A percentile compares a stretch with the other conserved stretches of the same genome.
Conservation (phyloP, 495 filamentous ascomycete genomes). For the Parathielavia appendiculata region DNA sequence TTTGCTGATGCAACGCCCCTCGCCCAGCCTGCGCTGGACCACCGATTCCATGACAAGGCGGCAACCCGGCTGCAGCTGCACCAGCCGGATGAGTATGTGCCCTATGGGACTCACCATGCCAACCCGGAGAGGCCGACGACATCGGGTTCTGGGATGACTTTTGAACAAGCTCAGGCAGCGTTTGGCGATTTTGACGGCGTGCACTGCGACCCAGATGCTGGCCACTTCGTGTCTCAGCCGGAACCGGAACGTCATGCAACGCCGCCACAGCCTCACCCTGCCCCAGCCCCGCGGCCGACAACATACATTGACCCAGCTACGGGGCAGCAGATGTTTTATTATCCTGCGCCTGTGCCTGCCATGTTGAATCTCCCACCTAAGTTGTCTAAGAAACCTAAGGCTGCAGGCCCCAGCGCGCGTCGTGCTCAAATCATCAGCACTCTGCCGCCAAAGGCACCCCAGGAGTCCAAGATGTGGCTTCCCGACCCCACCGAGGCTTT, state of each 20-base stretch:
- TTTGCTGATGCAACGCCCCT: slow-evolving; percentile 22
- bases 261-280: slow-evolving; percentile 24
- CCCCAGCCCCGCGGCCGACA: slow-evolving; percentile 40
- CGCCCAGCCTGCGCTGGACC: slow-evolving; percentile 17
- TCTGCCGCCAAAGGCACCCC: slow-evolving; percentile 32
- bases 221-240: slow-evolving; percentile 27
- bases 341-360: slow-evolving; percentile 88
- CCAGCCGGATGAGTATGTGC: slow-evolving; percentile 24
- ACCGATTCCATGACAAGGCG: slow-evolving; percentile 12
- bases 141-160: slow-evolving; percentile 62
- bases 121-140: slow-evolving; percentile 36
- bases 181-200: slow-evolving; percentile 95
- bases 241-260: slow-evolving; percentile 12
- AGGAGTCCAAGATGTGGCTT: slow-evolving; percentile 44
- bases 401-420: slow-evolving; percentile 56
- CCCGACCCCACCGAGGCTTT: slow-evolving; percentile 38
- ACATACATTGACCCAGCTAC: slow-evolving; percentile 60
- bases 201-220: slow-evolving; percentile 60
- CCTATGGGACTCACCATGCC: slow-evolving; percentile 12
- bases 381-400: slow-evolving; percentile 67
- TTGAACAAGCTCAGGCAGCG: slow-evolving; percentile 60
- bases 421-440: slow-evolving; percentile 57
- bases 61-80: slow-evolving; percentile 30
- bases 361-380: slow-evolving; percentile 90
- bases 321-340: slow-evolving; percentile 80